phyloP scores from a whole-genome alignment of 2,329 filamentous ascomycete species.

The Sporothrix sp. region DNA sequence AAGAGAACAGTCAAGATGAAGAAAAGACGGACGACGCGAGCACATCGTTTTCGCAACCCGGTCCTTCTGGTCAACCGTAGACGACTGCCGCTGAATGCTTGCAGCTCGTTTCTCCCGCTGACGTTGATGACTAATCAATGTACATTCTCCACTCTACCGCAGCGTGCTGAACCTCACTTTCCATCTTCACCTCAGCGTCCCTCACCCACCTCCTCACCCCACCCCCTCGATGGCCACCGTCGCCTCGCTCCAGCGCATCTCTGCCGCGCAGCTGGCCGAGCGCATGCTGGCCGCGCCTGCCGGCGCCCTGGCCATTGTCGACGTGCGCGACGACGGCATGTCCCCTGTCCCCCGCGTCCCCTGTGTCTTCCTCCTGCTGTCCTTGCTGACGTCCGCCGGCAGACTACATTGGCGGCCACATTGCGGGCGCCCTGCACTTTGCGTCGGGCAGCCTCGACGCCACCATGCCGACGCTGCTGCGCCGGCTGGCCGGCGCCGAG shows the following conservation, averaged over 20 bases:
- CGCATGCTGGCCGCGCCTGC: slow-evolving; percentile 49
- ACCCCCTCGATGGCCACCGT: slow-evolving; percentile 50
- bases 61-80: too few species aligned
- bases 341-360: not conserved
- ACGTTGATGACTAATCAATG: too few species aligned
- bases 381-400: slow-evolving; percentile 6
- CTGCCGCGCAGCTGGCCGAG: slow-evolving; percentile 56
- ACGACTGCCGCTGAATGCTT: too few species aligned
- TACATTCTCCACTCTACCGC: too few species aligned
- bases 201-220: too few species aligned
- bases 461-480: slow-evolving; percentile 71
- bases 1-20: too few species aligned
- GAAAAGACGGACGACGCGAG: too few species aligned
- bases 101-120: too few species aligned
- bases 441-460: slow-evolving; percentile 65
- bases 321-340: slow-evolving; percentile 75
- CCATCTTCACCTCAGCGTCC: too few species aligned
- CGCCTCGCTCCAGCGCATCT: slow-evolving; percentile 55
- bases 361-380: not conserved
- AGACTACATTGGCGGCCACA: slow-evolving; percentile 91
- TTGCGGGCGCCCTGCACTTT: slow-evolving; percentile 64
- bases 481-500: slow-evolving; percentile 65
- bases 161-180: too few species aligned
- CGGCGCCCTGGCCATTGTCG: slow-evolving; percentile 60
- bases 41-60: too few species aligned